phyloP scores from a whole-genome alignment of 768 basidiomycete species.

The Mycena venus region DNA sequence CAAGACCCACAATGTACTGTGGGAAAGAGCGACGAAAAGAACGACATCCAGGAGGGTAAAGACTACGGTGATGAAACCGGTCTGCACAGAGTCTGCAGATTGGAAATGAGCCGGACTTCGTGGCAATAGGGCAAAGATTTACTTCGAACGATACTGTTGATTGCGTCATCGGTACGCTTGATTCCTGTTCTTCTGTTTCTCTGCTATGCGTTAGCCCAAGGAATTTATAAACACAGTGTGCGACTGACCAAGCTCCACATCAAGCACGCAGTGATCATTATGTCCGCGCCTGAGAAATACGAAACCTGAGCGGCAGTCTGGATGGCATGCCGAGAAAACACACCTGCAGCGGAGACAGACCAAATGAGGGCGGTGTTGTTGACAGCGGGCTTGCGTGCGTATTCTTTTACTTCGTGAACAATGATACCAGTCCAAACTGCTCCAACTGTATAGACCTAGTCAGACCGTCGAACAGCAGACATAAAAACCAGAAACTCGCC shows the following conservation, averaged over 20 bases:
- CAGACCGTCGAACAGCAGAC: background rate
- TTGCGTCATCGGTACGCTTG: background rate
- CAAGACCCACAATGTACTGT: background rate
- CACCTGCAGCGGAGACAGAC: background rate
- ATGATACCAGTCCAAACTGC: background rate
- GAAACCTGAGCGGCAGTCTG: background rate
- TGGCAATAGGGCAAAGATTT: background rate
- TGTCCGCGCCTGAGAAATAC: background rate
- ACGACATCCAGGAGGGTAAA: background rate
- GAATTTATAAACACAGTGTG: background rate
- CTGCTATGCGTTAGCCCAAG: background rate
- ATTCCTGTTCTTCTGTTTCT: background rate
- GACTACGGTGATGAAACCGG: background rate
- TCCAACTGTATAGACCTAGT: background rate
- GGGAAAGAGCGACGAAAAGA: background rate
- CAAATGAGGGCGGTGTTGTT: background rate
- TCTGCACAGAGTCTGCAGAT: background rate
- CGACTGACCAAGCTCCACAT: background rate
- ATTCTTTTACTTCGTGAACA: background rate
- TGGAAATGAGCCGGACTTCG: background rate
- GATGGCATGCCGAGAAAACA: background rate
- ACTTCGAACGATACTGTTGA: background rate
- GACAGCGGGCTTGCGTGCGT: background rate
- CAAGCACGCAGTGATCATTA: background rate
- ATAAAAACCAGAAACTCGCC: background rate